Percentiles rank a stretch among this genome's conserved stretches.
Evolutionary conservation across 306 rosid genomes (phyloP).

Genomic region (Dryas drummondii): DNA sequence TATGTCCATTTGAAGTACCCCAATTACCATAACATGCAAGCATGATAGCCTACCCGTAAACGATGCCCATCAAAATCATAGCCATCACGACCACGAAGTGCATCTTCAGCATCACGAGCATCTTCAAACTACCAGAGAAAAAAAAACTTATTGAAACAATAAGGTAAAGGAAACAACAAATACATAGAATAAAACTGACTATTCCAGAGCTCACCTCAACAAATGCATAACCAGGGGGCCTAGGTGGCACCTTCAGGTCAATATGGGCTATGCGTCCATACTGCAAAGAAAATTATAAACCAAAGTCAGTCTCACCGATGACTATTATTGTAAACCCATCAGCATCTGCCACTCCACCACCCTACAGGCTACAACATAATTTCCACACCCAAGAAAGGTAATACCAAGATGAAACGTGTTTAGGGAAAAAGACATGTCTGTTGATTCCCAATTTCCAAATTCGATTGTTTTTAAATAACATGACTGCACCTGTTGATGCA

Average conservation of each 20-base stretch:
- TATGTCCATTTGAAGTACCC: neutral
- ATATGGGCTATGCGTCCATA: slow-evolving; percentile 89
- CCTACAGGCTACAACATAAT: neutral
- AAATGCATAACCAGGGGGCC: slow-evolving; percentile 99
- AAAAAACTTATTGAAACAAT: neutral
- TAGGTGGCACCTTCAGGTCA: slow-evolving; percentile 97
- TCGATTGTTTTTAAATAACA: neutral
- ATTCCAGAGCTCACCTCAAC: slow-evolving; percentile 68
- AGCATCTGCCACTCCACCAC: neutral
- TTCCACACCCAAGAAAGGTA: neutral
- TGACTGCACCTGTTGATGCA: neutral
- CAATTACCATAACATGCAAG: slow-evolving; percentile 17
- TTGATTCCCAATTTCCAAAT: neutral
- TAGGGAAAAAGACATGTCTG: neutral
- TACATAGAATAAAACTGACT: neutral
- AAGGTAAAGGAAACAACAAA: neutral
- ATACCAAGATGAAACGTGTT: neutral
- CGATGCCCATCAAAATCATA: slow-evolving; percentile 98
- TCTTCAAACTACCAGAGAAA: slow-evolving; percentile 72
- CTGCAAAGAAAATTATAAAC: slow-evolving; percentile 38
- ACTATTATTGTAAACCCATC: neutral
- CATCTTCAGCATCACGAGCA: slow-evolving; percentile 96
- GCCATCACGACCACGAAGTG: slow-evolving; percentile 97
- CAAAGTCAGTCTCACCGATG: neutral
- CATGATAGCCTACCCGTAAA: slow-evolving; percentile 57